phyloP scores from a whole-genome alignment of 345 rosid species.

The Geranium rotundifolium region DNA sequence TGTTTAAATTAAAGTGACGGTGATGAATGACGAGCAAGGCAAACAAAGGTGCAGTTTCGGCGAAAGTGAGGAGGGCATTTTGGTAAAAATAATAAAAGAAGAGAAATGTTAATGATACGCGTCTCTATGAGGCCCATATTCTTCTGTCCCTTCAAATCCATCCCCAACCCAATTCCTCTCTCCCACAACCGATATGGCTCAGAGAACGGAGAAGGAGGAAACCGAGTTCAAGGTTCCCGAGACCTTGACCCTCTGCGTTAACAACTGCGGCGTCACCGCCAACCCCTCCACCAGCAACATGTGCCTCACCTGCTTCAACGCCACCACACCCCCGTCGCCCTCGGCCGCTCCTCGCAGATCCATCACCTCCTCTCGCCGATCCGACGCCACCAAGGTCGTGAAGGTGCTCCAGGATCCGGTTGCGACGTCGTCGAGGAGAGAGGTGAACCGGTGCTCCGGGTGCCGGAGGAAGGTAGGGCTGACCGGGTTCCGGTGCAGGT shows the following conservation, averaged over 20 bases:
- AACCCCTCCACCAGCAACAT: slow-evolving; percentile 88
- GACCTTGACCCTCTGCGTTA: slow-evolving; percentile 49
- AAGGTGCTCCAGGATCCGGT: no score
- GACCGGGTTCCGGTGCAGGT: slow-evolving; percentile 94
- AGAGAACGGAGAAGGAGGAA: slow-evolving; percentile 84
- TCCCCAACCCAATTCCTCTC: not conserved
- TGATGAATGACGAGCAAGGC: not conserved
- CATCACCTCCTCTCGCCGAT: not conserved
- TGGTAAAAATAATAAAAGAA: not conserved
- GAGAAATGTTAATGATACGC: slow-evolving; percentile 60
- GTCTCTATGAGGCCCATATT: slow-evolving; percentile 79
- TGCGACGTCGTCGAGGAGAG: slow-evolving; percentile 26
- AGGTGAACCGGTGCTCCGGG: slow-evolving; percentile 81
- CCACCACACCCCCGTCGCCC: slow-evolving; percentile 31
- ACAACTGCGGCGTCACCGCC: slow-evolving; percentile 79
- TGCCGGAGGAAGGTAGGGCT: slow-evolving; percentile 78
- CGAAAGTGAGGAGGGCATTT: slow-evolving; percentile 3
- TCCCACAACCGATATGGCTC: slow-evolving; percentile 40
- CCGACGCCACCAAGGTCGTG: no score
- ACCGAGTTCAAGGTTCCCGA: slow-evolving; percentile 94
- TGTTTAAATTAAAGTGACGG: no score
- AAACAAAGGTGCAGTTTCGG: not conserved
- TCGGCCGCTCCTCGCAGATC: slow-evolving; percentile 5
- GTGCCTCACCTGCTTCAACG: slow-evolving; percentile 95
- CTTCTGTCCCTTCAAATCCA: slow-evolving; percentile 37